phyloP scores from a whole-genome alignment of 164 flowering plant genomes.

The Stephania cephalantha region DNA sequence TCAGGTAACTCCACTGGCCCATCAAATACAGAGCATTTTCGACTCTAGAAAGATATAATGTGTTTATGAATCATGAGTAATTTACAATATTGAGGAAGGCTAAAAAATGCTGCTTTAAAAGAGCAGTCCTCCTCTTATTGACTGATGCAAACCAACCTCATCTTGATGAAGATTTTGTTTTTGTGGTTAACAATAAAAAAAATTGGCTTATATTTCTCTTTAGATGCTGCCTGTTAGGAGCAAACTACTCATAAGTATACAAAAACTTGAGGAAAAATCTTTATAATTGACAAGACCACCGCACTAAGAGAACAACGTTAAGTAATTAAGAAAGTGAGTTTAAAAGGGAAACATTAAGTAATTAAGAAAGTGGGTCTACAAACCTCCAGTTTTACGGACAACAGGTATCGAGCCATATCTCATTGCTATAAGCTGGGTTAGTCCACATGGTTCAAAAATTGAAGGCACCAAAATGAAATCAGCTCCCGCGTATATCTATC shows the following conservation, averaged over 20 bases:
- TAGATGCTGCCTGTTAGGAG: not conserved
- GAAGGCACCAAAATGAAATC: slow-evolving; percentile 95
- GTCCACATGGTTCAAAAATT: slow-evolving; percentile 97
- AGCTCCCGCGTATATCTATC: slow-evolving; percentile 90
- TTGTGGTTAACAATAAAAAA: no score
- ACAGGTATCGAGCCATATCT: slow-evolving; percentile 94
- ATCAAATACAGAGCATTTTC: no score
- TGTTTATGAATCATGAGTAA: no score
- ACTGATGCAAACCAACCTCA: no score
- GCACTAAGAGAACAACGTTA: not conserved
- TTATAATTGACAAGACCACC: not conserved
- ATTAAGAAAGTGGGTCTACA: not conserved
- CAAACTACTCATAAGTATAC: not conserved
- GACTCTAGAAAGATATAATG: no score
- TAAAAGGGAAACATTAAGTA: not conserved
- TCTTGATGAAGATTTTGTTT: no score
- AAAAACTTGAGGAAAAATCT: not conserved
- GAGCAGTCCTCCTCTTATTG: no score
- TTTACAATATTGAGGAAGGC: no score
- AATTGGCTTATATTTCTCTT: not conserved
- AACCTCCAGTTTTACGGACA: slow-evolving; percentile 98
- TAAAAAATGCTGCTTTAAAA: no score
- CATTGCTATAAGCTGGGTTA: slow-evolving; percentile 93
- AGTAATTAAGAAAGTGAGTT: not conserved
- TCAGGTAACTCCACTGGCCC: not conserved